Evolutionary conservation across 352 stramenopile species (phyloP).

Genomic region (Pythium biforme): DNA sequence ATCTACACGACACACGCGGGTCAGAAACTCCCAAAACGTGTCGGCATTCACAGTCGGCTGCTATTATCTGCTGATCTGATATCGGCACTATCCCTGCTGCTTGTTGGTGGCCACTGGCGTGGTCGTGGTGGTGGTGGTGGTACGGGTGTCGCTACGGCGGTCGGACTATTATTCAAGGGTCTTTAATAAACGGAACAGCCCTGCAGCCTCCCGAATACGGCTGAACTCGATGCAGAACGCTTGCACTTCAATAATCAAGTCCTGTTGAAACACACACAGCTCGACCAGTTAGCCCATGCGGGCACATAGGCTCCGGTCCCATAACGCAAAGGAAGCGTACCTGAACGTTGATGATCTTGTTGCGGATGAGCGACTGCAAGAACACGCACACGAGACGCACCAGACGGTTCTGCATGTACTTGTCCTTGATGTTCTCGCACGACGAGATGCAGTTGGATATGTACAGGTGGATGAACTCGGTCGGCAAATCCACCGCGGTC

Average conservation of each 20-base stretch:
- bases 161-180: constrained; percentile 86
- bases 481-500: constrained; percentile 91
- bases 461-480: constrained; percentile 98
- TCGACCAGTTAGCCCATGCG: neutral
- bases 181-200: constrained; percentile 97
- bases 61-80: constrained; percentile 14
- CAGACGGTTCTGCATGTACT: constrained; percentile 97
- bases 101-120: constrained; percentile 12
- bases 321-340: constrained; percentile 38
- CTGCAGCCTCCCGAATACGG: constrained; percentile 95
- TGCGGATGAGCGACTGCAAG: constrained; percentile 97
- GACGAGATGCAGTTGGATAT: constrained; percentile 99
- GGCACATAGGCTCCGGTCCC: neutral
- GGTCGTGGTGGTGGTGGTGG: constrained; percentile 16
- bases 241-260: constrained; percentile 98
- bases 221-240: constrained; percentile 99
- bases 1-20: neutral
- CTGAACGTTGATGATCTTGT: constrained; percentile 98
- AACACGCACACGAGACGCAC: constrained; percentile 98
- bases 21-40: constrained; percentile 1
- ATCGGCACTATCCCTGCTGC: constrained; percentile 16
- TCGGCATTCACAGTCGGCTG: constrained; percentile 16
- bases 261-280: constrained; percentile 38
- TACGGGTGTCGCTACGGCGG: constrained; percentile 19
- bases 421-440: constrained; percentile 98